Evolutionary conservation across 225 moss, liverwort and hornwort species (phyloP), one percentile per base, ranked within the genome.

Genomic region (Polytrichum formosum): DNA sequence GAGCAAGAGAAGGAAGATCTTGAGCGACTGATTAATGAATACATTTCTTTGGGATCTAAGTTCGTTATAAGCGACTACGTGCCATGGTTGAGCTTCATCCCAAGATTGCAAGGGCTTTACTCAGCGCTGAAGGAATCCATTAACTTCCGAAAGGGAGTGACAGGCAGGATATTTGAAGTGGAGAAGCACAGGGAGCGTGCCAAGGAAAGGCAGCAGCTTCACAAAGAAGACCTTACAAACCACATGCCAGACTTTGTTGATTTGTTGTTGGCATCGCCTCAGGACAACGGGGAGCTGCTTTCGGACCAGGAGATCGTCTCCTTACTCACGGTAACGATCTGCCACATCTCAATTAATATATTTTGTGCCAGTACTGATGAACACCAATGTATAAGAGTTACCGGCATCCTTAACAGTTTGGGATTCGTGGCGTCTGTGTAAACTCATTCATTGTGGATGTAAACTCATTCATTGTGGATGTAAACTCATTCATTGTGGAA

Each of bases 161-260:
- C 79, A 70, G 79, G 67, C 56, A 83, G 64, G 73, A 79, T 83
- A 73, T 2, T 83, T 53, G 83, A 79, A 35, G 76, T 83, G 33
- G 70, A 79, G 73, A 76, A 71, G 67, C 83, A 76, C 64, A 53
- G 83, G 67, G 70, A 73, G 28, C 72, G 54, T n/a, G 83, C 83
- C 18, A 70, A 73, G 21, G 73, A 73, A 31, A 67, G 73, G 35
- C 79, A 74, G 17, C 65, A 77, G 69, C 30, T 33, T 26, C 67
- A 69, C 22, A 46, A 37, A 20, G 5, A 65, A 25, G 18, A 37
- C 26, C 30, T 58, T 30, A 37, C 70, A 35, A 28, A 76, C 1
- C 65, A 77, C 31, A 58, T 83, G 61, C 74, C 74, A 27, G 91
- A 85, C 35, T 91, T 93, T 65, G 87, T 93, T 6, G 89, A 89